Evolutionary conservation across 805 yeast genomes (phyloP).

Genomic region (Alloascoidea africana): DNA sequence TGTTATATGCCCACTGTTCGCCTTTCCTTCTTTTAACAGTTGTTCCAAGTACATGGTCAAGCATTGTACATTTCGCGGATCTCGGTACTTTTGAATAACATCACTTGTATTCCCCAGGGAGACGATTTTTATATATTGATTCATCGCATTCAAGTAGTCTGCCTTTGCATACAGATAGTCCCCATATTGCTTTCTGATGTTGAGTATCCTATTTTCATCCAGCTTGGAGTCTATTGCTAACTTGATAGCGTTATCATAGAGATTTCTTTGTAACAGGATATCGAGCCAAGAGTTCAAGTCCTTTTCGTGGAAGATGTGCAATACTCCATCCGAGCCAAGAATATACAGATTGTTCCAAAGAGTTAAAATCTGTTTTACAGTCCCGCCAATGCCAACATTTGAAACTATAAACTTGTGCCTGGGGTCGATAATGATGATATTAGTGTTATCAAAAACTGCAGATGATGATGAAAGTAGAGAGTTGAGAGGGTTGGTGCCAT

Average conservation of each 20-base stretch:
- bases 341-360: constrained; percentile 44
- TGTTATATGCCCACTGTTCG: constrained; percentile 74
- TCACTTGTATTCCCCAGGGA: constrained; percentile 42
- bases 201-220: constrained; percentile 16
- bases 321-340: constrained; percentile 60
- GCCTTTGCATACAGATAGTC: constrained; percentile 55
- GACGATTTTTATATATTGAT: constrained; percentile 53
- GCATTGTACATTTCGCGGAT: constrained; percentile 52
- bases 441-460: constrained; percentile 24
- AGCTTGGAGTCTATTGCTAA: constrained; percentile 30
- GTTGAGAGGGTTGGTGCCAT: background rate
- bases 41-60: constrained; percentile 50
- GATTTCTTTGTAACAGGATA: constrained; percentile 49
- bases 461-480: background rate
- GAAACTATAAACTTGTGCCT: constrained; percentile 56
- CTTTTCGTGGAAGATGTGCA: constrained; percentile 56
- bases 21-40: constrained; percentile 34
- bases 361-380: constrained; percentile 41
- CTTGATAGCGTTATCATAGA: constrained; percentile 58
- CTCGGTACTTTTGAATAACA: constrained; percentile 66
- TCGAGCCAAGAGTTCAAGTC: constrained; percentile 52
- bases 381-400: constrained; percentile 49
- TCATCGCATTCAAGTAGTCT: constrained; percentile 53
- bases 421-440: constrained; percentile 54
- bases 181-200: constrained; percentile 46